Evolutionary conservation across 2,329 filamentous ascomycete species (phyloP).

Genomic region (Lasiodiplodia sp.): DNA sequence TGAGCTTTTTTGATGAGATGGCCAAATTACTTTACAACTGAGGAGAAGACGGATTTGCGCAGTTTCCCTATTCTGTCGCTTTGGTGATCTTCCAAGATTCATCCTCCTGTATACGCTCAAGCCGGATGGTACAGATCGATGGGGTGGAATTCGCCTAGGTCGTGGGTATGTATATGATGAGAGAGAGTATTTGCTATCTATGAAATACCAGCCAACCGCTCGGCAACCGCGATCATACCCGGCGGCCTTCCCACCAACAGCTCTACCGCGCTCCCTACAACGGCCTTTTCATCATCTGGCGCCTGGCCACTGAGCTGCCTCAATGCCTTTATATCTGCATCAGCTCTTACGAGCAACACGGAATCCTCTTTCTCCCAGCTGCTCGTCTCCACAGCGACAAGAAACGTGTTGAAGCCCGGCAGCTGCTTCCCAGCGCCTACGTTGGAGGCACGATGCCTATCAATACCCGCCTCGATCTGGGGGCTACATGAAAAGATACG

Average conservation of each 20-base stretch:
- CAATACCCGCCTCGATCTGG: neutral
- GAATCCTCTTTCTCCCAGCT: neutral
- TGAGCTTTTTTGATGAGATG: too few species aligned
- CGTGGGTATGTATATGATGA: too few species aligned
- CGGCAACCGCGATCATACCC: neutral
- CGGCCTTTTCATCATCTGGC: neutral
- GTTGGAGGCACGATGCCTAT: neutral
- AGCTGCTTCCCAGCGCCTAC: neutral
- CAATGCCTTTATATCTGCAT: neutral
- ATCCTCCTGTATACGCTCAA: too few species aligned
- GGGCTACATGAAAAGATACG: conserved; percentile 1
- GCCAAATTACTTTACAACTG: too few species aligned
- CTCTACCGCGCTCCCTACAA: neutral
- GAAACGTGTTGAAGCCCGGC: neutral
- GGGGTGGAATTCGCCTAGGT: too few species aligned
- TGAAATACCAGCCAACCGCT: neutral
- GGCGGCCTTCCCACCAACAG: neutral
- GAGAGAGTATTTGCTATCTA: neutral
- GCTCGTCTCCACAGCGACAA: neutral
- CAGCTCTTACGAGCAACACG: neutral
- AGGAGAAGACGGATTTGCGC: too few species aligned
- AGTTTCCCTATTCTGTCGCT: too few species aligned
- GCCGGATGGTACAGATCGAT: too few species aligned
- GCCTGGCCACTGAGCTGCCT: neutral
- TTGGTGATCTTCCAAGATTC: too few species aligned